Percentiles rank a stretch among this genome's conserved stretches.
These are phyloP conservation scores for Auriscalpium orientale DNA, from an alignment of 768 basidiomycete species.

Conservation along the genomic window DNA sequence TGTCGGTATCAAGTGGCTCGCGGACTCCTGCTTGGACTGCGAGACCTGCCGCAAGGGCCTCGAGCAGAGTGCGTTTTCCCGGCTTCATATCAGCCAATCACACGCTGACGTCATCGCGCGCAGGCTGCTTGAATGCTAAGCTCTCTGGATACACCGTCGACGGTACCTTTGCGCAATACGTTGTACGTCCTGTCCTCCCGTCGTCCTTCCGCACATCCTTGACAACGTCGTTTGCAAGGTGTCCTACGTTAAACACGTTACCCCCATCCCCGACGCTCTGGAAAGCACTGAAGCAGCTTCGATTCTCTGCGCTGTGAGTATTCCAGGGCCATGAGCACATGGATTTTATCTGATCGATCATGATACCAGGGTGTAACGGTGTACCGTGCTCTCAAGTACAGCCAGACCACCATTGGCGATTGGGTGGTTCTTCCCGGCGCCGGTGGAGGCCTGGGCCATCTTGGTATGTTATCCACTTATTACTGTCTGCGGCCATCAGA, in stretches of 20 bases:
- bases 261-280: constrained; percentile 67
- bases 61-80: constrained; percentile 55
- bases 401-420: constrained; percentile 56
- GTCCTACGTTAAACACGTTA: constrained; percentile 68
- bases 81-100: background rate
- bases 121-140: constrained; percentile 54
- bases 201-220: background rate
- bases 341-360: background rate
- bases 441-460: constrained; percentile 77
- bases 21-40: constrained; percentile 67
- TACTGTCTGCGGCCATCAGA: background rate
- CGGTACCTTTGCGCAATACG: constrained; percentile 71
- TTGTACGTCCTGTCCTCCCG: constrained; percentile 22
- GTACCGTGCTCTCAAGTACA: constrained; percentile 78
- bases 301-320: constrained; percentile 66
- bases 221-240: constrained; percentile 28
- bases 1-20: constrained; percentile 81
- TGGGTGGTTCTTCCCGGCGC: constrained; percentile 75
- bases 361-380: constrained; percentile 64
- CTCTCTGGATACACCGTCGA: constrained; percentile 67
- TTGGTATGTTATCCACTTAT: constrained; percentile 34
- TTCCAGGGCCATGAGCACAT: background rate
- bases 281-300: constrained; percentile 63
- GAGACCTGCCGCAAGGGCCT: constrained; percentile 69
- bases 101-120: background rate